Conservation (phyloP, 177 flowering plant species). For the Tripterygium wilfordii region DNA sequence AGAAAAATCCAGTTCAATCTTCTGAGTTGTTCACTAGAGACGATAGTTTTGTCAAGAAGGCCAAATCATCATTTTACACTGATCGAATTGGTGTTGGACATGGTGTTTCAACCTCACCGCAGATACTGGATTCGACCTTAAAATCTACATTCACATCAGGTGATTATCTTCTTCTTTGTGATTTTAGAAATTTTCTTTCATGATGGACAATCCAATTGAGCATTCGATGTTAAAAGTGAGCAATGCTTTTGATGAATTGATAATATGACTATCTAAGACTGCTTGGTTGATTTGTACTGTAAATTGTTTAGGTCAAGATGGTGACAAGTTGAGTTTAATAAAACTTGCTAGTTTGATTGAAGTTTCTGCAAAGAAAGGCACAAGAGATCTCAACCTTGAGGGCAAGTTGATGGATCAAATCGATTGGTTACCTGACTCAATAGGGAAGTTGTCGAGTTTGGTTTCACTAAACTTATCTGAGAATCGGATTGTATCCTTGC, state of each 20-base stretch:
- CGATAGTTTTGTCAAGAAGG: slow-evolving; percentile 56
- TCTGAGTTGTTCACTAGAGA: slow-evolving; percentile 49
- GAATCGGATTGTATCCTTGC: slow-evolving; percentile 50
- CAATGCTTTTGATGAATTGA: no score
- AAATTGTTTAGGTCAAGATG: slow-evolving; percentile 51
- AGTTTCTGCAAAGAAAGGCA: slow-evolving; percentile 69
- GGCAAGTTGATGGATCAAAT: slow-evolving; percentile 67
- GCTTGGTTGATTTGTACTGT: background rate
- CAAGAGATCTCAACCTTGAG: slow-evolving; percentile 52
- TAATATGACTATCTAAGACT: no score
- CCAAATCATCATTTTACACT: slow-evolving; percentile 25
- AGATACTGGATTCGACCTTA: slow-evolving; percentile 49
- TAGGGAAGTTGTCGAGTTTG: slow-evolving; percentile 71
- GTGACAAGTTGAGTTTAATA: slow-evolving; percentile 71
- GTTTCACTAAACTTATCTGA: slow-evolving; percentile 70
- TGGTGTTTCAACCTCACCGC: slow-evolving; percentile 23
- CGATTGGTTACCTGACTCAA: slow-evolving; percentile 87
- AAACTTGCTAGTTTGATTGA: slow-evolving; percentile 83
- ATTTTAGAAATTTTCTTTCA: no score
- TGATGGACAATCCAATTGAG: no score
- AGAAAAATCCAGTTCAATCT: slow-evolving; percentile 24
- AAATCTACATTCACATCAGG: slow-evolving; percentile 38
- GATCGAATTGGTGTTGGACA: slow-evolving; percentile 40
- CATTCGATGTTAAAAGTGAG: no score
- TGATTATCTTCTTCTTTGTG: slow-evolving; percentile 4